Evolutionary conservation across 768 basidiomycete species (phyloP).

Genomic region (Serendipita sp.): DNA sequence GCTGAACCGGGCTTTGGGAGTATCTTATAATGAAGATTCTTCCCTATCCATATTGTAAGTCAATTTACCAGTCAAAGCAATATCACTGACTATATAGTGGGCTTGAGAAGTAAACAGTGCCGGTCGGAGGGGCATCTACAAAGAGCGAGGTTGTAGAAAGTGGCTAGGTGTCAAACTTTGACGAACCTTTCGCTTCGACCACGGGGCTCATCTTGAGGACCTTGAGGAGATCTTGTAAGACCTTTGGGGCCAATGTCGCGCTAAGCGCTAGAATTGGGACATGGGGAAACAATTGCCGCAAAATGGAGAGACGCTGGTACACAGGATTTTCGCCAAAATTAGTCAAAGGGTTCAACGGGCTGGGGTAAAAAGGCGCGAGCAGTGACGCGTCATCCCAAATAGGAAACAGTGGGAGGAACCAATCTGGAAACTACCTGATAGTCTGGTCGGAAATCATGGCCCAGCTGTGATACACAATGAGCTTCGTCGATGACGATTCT

Average conservation of each 20-base stretch:
- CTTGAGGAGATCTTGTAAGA: constrained; percentile 58
- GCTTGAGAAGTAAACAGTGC: constrained; percentile 70
- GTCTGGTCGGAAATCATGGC: constrained; percentile 67
- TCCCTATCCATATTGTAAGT: constrained; percentile 10
- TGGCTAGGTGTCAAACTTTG: constrained; percentile 2
- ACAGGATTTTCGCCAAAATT: too few relatives aligned
- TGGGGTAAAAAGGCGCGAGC: too few relatives aligned
- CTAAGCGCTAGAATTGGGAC: constrained; percentile 75
- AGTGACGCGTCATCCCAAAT: too few relatives aligned
- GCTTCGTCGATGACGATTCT: constrained; percentile 85
- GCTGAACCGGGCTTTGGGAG: constrained; percentile 51
- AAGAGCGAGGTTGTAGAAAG: constrained; percentile 8
- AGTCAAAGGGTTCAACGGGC: too few relatives aligned
- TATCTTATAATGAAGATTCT: constrained; percentile 72
- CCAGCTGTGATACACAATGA: constrained; percentile 66
- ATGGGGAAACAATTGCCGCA: constrained; percentile 60
- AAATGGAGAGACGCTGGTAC: constrained; percentile 47
- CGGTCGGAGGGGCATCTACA: constrained; percentile 32
- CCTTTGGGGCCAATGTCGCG: constrained; percentile 69
- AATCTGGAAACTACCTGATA: too few relatives aligned
- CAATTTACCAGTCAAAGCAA: neutral
- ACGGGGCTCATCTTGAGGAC: constrained; percentile 47
- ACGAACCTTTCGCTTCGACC: constrained; percentile 44
- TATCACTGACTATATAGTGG: constrained; percentile 59
- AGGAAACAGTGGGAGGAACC: too few relatives aligned